Evolutionary conservation across 768 basidiomycete species (phyloP), one percentile per base, ranked within the genome.

Genomic region (Cytidiella melzeri): DNA sequence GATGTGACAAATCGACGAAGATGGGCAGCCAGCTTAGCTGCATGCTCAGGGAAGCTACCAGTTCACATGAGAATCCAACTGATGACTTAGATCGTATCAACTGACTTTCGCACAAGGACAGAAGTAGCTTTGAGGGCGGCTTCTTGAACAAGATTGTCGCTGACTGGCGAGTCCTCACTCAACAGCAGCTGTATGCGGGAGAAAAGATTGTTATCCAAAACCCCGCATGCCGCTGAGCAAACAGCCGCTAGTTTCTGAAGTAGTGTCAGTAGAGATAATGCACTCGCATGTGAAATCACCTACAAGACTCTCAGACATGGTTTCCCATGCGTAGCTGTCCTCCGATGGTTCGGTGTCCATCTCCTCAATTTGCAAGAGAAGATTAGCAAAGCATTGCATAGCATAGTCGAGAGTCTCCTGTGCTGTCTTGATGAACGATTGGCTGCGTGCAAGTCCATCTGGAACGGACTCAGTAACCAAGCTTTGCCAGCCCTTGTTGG

Each of bases 321-420:
- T 92, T 61, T 93, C 91, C 84, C 85, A 92, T 45, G 87, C 82
- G 65, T 92, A 93, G n/a, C 86, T 88, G 62, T 93, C 91, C 27
- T 84, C 58, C 0, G 84, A 76, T 11, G 87, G 90, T 51, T 89
- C 85, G 3, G 72, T 69, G 12, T 91, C 88, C 80, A 92, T 82
- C 53, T 85, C 87, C 60, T 89, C 80, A 44, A 92, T 84, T 62
- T 92, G 90, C 4, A 75, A 68, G 28, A 88, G 72, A 30, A 93
- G 73, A 54, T 91, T 87, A 7, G 76, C 78, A 61, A 91, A 90
- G 52, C 84, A 86, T 51, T 87, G 79, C 69, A 88, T 73, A 2
- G 88, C 79, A 59, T 80, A 77, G 39, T 71, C 70, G 25, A 83
- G 67, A 0, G 82, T 79, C 20, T 60, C 60, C 56, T 69, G 71